A percentile compares a stretch with the other conserved stretches of the same genome.
phyloP scores from a whole-genome alignment of 2,329 filamentous ascomycete species.

The Tolypocladium cylindrosporum region DNA sequence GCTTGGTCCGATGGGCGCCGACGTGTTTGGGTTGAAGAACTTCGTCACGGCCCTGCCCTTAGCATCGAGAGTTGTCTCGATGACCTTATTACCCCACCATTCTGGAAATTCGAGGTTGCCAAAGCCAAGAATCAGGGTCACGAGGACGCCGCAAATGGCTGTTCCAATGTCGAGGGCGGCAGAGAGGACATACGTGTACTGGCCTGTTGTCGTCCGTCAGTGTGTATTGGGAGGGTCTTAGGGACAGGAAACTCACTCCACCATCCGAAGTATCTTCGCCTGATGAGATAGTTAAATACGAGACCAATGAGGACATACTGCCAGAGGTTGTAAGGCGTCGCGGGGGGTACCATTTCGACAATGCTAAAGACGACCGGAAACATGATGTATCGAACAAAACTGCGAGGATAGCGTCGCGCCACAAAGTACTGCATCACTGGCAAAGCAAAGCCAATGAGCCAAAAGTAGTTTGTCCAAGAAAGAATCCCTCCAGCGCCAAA shows the following conservation, averaged over 20 bases:
- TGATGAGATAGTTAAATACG: constrained; percentile 44
- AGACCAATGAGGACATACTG: constrained; percentile 44
- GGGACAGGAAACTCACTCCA: constrained; percentile 32
- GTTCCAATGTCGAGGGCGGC: constrained; percentile 49
- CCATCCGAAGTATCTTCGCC: constrained; percentile 40
- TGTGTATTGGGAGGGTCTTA: neutral
- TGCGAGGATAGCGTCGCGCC: constrained; percentile 35
- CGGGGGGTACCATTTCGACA: constrained; percentile 39
- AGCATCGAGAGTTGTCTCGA: constrained; percentile 19
- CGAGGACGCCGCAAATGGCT: constrained; percentile 44
- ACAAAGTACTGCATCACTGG: constrained; percentile 38
- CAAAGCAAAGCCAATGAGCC: constrained; percentile 38
- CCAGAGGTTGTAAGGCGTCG: constrained; percentile 44
- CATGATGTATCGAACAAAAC: constrained; percentile 36
- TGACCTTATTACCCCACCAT: constrained; percentile 36
- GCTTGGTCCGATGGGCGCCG: constrained; percentile 15
- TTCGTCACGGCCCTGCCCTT: constrained; percentile 16
- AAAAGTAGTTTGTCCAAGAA: constrained; percentile 41
- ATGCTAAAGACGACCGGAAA: constrained; percentile 44
- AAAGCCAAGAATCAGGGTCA: constrained; percentile 33
- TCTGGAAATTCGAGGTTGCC: constrained; percentile 31
- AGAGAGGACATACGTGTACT: constrained; percentile 49
- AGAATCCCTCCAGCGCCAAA: constrained; percentile 30
- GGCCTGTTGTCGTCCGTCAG: constrained; percentile 4
- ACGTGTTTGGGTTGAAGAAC: constrained; percentile 11